Conservation (phyloP, 441 rosid genomes). For the Geranium incanum region DNA sequence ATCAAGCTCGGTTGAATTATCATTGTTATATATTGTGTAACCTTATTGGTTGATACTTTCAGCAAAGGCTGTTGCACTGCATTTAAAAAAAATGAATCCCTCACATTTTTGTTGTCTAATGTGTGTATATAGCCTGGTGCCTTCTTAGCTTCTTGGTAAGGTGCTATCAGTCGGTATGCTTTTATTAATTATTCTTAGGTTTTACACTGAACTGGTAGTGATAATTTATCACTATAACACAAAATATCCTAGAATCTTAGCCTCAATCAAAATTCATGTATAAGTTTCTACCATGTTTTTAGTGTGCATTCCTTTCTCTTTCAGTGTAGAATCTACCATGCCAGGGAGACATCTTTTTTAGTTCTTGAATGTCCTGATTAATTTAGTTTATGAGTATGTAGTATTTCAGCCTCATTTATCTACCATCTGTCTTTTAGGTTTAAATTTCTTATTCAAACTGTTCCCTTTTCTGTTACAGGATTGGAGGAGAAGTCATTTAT, state of each 20-base stretch:
- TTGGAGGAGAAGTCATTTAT: slow-evolving; percentile 46
- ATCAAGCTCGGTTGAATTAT: neutral
- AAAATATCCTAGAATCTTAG: neutral
- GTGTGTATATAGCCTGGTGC: no score
- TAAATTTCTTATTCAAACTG: neutral
- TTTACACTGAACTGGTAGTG: neutral
- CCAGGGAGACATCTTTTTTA: no score
- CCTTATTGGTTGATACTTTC: neutral
- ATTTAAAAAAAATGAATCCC: neutral
- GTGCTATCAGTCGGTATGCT: neutral
- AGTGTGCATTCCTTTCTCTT: neutral
- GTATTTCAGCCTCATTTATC: no score
- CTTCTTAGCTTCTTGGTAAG: neutral
- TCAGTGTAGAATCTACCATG: no score
- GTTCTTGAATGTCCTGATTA: no score
- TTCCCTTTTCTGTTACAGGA: slow-evolving; percentile 38
- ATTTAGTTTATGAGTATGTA: no score
- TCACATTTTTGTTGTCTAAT: neutral
- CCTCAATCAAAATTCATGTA: neutral
- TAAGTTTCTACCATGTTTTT: neutral
- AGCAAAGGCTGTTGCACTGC: neutral
- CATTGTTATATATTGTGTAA: neutral
- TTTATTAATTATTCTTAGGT: neutral
- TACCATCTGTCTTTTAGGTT: neutral
- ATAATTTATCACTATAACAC: neutral